Evolutionary conservation across 2,329 filamentous ascomycete species (phyloP), one percentile per base, ranked within the genome.

Genomic region (Sordariomycetes sp.): DNA sequence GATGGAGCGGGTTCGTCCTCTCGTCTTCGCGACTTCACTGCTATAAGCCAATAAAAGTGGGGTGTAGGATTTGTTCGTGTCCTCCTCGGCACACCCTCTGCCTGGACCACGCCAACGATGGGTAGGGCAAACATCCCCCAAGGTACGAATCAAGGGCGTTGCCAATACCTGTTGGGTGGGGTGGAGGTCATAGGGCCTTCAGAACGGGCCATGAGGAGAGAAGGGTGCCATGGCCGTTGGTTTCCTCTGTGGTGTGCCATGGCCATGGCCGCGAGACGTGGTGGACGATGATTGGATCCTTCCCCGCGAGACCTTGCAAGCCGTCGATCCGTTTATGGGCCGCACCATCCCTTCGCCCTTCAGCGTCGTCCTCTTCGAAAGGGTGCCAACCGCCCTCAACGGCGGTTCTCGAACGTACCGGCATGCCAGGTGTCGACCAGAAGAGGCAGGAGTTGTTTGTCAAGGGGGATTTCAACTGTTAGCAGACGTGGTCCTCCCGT

Each of bases 201-300:
- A 6, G 20, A 22, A 24, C 5, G 20, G 46, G 20, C 46, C 6
- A 50, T 24, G 7, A 58, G 18, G 43, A 53, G 55, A 54, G 56
- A 35, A 50, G 51, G 46, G 43, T 58, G 56, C 37, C 34, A 25
- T 58, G 56, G 54, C 56, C 50, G 28, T 34, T 37, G 16, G 20
- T 51, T 35, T 53, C 32, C 10, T 53, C 37, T 51, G 34, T 53
- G 51, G 56, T 58, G 56, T 46, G 52, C 46, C 51, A 32, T 32
- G 28, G 55, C 52, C 46, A 57, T 57, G 56, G 56, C 56, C 46
- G 56, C 51, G 35, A 58, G 56, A 58, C 56, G 56, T 58, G 56
- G 56, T 58, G 50, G 20, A 24, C 22, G 24, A 20, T 58, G 56
- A 58, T 58, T 58, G 56, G 56, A 25, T 46, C 51, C 10, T 16